phyloP scores from a whole-genome alignment of 768 basidiomycete species.

The Boletus speciosus region DNA sequence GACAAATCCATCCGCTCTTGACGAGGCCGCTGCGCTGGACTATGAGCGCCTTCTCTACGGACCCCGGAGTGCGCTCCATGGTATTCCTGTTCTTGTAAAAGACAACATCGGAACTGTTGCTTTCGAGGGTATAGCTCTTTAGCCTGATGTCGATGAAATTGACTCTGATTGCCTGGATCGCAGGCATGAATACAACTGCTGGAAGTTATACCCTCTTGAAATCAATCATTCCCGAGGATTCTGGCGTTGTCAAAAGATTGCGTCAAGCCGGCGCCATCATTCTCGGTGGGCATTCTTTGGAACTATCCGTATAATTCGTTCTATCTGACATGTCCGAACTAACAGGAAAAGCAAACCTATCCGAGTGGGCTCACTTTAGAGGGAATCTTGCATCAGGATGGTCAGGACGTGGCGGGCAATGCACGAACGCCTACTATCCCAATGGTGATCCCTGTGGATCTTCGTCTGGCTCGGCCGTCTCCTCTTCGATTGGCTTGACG shows the following conservation, averaged over 20 bases:
- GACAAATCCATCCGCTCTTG: conserved; percentile 36
- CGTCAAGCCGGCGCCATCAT: conserved; percentile 35
- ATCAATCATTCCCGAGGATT: conserved; percentile 34
- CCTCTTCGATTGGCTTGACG: conserved; percentile 50
- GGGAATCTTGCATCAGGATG: conserved; percentile 48
- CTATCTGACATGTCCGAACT: not conserved
- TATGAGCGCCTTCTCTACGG: conserved; percentile 28
- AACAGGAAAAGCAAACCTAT: conserved; percentile 53
- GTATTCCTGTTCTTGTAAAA: conserved; percentile 39
- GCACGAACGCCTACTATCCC: conserved; percentile 47
- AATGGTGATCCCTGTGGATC: conserved; percentile 55
- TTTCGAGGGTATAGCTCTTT: conserved; percentile 19
- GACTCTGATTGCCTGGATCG: not conserved
- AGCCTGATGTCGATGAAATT: too few species aligned
- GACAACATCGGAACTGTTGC: conserved; percentile 33
- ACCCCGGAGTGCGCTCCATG: conserved; percentile 34
- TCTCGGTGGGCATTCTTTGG: conserved; percentile 19
- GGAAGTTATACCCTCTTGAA: conserved; percentile 37
- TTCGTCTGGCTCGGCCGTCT: conserved; percentile 56
- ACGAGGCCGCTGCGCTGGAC: conserved; percentile 35
- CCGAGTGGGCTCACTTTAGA: conserved; percentile 51
- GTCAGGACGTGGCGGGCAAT: conserved; percentile 55
- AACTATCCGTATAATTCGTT: not conserved
- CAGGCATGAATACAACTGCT: conserved; percentile 42
- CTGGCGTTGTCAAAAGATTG: conserved; percentile 32